These are phyloP conservation scores for Elasticomyces elasticus DNA, from an alignment of 495 filamentous ascomycete species.

Conservation along the genomic window DNA sequence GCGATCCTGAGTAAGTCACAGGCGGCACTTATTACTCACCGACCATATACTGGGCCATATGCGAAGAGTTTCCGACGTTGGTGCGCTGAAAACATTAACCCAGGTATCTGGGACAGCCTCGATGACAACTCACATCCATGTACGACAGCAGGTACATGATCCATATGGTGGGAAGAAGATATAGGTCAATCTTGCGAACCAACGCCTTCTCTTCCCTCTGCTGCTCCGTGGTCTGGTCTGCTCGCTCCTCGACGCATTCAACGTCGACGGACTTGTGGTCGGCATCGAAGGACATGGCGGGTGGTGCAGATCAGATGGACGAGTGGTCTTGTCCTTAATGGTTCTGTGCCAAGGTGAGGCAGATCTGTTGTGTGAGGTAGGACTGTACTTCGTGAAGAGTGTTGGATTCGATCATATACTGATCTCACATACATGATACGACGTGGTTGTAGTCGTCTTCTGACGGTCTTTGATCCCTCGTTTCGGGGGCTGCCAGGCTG, in stretches of 20 bases:
- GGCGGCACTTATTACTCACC: too few relatives aligned
- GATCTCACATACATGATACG: too few relatives aligned
- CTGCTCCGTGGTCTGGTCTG: background rate
- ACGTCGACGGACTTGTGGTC: constrained; percentile 1
- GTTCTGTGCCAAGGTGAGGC: too few relatives aligned
- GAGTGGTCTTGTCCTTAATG: too few relatives aligned
- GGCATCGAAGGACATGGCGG: background rate
- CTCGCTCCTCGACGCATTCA: constrained; percentile 8
- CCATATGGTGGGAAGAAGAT: constrained; percentile 23
- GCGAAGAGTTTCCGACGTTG: constrained; percentile 31
- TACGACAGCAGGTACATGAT: constrained; percentile 23
- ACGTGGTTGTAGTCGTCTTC: too few relatives aligned
- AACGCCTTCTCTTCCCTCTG: constrained; percentile 19
- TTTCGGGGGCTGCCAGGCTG: too few relatives aligned
- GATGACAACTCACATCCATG: constrained; percentile 18
- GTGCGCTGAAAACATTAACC: constrained; percentile 10
- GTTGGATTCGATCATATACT: too few relatives aligned
- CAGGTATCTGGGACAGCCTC: too few relatives aligned
- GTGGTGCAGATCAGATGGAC: background rate
- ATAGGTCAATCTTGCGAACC: constrained; percentile 24
- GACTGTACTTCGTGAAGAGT: too few relatives aligned
- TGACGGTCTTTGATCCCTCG: too few relatives aligned
- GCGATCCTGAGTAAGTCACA: constrained; percentile 41
- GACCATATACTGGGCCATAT: constrained; percentile 33
- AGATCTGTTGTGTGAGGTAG: too few relatives aligned